Conservation (phyloP, 169 alveolate species). For the Cyclospora cayetanensis region DNA sequence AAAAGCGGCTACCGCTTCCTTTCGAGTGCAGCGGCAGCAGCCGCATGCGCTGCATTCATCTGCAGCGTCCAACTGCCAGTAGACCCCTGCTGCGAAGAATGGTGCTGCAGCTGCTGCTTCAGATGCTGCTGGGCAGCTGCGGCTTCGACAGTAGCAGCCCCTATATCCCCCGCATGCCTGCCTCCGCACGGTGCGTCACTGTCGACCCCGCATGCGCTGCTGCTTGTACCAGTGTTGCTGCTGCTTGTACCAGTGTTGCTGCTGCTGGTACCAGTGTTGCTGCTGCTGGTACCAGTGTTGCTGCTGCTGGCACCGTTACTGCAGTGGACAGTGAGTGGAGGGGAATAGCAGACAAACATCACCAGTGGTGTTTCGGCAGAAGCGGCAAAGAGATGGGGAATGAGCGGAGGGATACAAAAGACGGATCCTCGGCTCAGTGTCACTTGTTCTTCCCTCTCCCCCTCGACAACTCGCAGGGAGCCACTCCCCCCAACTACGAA, state of each 20-base stretch:
- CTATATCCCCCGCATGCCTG: background rate
- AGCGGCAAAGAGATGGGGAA: background rate
- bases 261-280: background rate
- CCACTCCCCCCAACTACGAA: background rate
- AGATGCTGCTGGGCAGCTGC: background rate
- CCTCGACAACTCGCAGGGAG: background rate
- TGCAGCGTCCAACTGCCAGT: background rate
- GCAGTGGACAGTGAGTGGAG: background rate
- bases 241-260: background rate
- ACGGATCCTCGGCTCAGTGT: background rate
- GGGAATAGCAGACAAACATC: background rate
- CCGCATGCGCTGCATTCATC: background rate
- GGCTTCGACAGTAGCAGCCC: background rate
- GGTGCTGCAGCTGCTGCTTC: background rate
- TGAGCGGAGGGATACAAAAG: background rate
- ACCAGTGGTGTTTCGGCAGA: background rate
- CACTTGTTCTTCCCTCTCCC: background rate
- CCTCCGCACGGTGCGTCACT: background rate
- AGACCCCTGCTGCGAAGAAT: background rate
- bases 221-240: background rate
- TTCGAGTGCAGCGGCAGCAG: background rate
- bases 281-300: slow-evolving; percentile 29
- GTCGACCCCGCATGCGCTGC: background rate
- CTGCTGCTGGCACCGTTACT: background rate
- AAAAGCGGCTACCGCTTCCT: background rate